Evolutionary conservation across 1,284 basidiomycete genomes (phyloP), one percentile per base, ranked within the genome.

Genomic region (Golubevia pallescens): DNA sequence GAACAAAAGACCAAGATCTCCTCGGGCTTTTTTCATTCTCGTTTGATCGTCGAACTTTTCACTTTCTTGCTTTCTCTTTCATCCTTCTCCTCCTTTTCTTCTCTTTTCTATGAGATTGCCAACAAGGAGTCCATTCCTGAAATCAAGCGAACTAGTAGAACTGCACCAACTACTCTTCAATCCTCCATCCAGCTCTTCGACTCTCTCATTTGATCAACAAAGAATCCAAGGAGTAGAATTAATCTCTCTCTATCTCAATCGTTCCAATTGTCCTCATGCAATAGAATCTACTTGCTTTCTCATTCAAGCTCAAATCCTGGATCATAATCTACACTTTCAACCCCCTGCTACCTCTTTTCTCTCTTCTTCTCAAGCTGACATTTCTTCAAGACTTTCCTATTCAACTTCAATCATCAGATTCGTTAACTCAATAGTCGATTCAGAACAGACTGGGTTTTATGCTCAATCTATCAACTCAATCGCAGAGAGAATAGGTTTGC

Each of bases 381-480:
- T 3, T 59, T 58, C 2, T 66, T 59, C 2, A 65, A 65, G 16
- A 66, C 70, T 21, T 65, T 74, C 21, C 28, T 80, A 81, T 61
- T 69, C 79, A 14, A 65, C 80, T 68, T 72, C 77, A 13, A 61
- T 83, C 8, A 70, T 68, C 23, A 80, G 86, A 19, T 91, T 98
- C 74, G 94, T 99, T 73, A 99, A 99, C 78, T 73, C 74, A 8
- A 63, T 85, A 0, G 96, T 97, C 3, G 96, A 99, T 83, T 94
- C 95, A 14, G 88, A 97, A 19, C 96, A 99, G 81, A 90, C 91
- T 2, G 93, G 94, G 34, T 87, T 77, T 66, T 95, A 92, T 78
- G 97, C 96, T 2, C 89, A 94, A 52, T 92, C 95, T 1, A 97
- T 99, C 75, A 91, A 92, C 0, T 90, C 92, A 32, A 93, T 99